Conservation (phyloP, 2,329 filamentous ascomycete genomes). For the Sclerotinia trifoliorum region DNA sequence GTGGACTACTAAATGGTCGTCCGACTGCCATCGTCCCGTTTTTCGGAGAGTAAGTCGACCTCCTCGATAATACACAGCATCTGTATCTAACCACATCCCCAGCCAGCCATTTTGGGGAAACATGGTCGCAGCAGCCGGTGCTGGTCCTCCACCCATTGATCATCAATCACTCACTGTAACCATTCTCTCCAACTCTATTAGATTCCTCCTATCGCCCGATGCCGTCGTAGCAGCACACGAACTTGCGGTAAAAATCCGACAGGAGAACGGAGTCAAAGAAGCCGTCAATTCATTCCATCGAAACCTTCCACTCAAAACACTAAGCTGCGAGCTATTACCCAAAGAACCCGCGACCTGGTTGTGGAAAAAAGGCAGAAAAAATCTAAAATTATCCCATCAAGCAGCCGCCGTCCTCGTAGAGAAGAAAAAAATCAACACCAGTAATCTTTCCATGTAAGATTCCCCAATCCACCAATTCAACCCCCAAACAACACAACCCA, state of each 20-base stretch:
- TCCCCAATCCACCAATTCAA: neutral
- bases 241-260: conserved; percentile 60
- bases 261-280: conserved; percentile 60
- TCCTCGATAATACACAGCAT: neutral
- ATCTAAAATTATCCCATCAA: conserved; percentile 59
- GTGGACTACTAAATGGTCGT: conserved; percentile 66
- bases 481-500: neutral
- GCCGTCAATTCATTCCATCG: conserved; percentile 54
- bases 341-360: conserved; percentile 49
- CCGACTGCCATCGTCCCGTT: conserved; percentile 68
- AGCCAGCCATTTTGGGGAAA: conserved; percentile 71
- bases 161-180: conserved; percentile 66
- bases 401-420: conserved; percentile 64
- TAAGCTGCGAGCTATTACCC: conserved; percentile 54
- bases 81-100: neutral
- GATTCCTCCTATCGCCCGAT: conserved; percentile 61
- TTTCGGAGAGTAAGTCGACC: conserved; percentile 57
- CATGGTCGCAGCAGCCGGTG: conserved; percentile 62
- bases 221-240: conserved; percentile 55
- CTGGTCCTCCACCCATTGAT: conserved; percentile 65
- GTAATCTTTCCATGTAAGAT: conserved; percentile 31
- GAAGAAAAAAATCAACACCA: conserved; percentile 40
- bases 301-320: conserved; percentile 59
- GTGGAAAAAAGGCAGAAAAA: conserved; percentile 48
- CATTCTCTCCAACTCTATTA: conserved; percentile 65